Evolutionary conservation across 371 early-diverging fungal species (phyloP).

Genomic region (Parasitella parasitica): DNA sequence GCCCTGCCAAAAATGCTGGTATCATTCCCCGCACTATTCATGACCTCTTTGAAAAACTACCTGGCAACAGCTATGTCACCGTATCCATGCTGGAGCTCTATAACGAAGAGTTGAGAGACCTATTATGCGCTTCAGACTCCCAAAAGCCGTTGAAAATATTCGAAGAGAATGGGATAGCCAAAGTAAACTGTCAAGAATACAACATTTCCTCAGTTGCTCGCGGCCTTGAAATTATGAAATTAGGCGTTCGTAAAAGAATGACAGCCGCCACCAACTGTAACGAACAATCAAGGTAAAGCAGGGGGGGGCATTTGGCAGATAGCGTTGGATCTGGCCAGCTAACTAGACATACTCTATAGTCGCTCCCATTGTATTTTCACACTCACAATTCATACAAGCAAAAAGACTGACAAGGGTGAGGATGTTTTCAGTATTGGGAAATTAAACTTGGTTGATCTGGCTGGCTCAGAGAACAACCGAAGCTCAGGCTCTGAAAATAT

Average conservation of each 20-base stretch:
- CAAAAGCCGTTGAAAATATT: constrained; percentile 53
- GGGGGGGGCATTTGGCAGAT: too few relatives aligned
- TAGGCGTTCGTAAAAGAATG: constrained; percentile 76
- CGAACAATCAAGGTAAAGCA: constrained; percentile 74
- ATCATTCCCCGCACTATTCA: constrained; percentile 90
- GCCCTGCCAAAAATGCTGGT: constrained; percentile 55
- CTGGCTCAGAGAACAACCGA: constrained; percentile 95
- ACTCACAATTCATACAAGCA: constrained; percentile 83
- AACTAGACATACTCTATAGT: constrained; percentile 31
- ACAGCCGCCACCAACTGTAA: constrained; percentile 92
- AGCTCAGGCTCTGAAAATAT: constrained; percentile 87
- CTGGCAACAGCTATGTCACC: constrained; percentile 59
- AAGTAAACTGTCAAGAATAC: constrained; percentile 83
- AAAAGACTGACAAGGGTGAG: constrained; percentile 76
- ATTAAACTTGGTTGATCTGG: constrained; percentile 96
- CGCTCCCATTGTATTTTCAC: constrained; percentile 95
- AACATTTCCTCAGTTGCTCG: constrained; percentile 71
- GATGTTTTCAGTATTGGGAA: constrained; percentile 87
- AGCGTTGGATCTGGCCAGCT: background rate
- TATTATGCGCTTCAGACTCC: constrained; percentile 62
- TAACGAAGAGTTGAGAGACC: constrained; percentile 96
- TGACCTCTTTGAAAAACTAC: constrained; percentile 76
- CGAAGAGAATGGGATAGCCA: constrained; percentile 71
- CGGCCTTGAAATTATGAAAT: constrained; percentile 73
- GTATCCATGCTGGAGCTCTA: constrained; percentile 96